Conservation (phyloP, 192 early-diverging fungal genomes). For the Piromyces sp. region DNA sequence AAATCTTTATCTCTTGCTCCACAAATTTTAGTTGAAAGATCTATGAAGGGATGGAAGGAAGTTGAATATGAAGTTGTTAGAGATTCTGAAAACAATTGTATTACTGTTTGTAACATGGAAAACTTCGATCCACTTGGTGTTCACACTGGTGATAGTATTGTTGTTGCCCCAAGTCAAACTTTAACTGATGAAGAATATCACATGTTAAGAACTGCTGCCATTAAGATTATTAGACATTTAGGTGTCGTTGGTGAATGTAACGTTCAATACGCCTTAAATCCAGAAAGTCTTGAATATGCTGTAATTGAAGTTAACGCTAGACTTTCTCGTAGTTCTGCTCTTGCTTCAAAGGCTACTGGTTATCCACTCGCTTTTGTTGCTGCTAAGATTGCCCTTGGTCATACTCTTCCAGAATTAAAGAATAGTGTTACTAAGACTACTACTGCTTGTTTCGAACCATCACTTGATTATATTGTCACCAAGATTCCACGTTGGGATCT, state of each 20-base stretch:
- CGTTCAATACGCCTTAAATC: slow-evolving; percentile 91
- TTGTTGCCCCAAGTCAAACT: slow-evolving; percentile 94
- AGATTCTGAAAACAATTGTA: slow-evolving; percentile 91
- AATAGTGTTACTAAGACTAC: slow-evolving; percentile 87
- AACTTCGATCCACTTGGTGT: slow-evolving; percentile 98
- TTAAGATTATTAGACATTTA: slow-evolving; percentile 88
- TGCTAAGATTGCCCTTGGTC: slow-evolving; percentile 88
- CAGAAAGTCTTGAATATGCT: slow-evolving; percentile 65
- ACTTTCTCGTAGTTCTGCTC: slow-evolving; percentile 62
- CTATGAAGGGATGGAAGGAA: slow-evolving; percentile 99
- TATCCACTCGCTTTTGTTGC: slow-evolving; percentile 96
- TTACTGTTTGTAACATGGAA: slow-evolving; percentile 99
- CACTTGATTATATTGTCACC: slow-evolving; percentile 82
- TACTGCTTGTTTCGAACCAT: slow-evolving; percentile 92
- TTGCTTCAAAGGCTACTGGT: slow-evolving; percentile 94
- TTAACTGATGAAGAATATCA: slow-evolving; percentile 88
- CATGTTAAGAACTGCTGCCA: slow-evolving; percentile 84
- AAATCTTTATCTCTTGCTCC: slow-evolving; percentile 74
- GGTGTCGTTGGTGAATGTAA: slow-evolving; percentile 98
- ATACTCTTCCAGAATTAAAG: slow-evolving; percentile 63
- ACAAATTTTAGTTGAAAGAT: slow-evolving; percentile 84
- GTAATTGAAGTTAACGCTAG: slow-evolving; percentile 98
- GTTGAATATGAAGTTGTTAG: slow-evolving; percentile 98
- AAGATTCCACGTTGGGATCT: slow-evolving; percentile 99
- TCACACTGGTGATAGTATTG: slow-evolving; percentile 98